Evolutionary conservation across 1,284 basidiomycete genomes (phyloP).

Genomic region (Vanrija sp.): DNA sequence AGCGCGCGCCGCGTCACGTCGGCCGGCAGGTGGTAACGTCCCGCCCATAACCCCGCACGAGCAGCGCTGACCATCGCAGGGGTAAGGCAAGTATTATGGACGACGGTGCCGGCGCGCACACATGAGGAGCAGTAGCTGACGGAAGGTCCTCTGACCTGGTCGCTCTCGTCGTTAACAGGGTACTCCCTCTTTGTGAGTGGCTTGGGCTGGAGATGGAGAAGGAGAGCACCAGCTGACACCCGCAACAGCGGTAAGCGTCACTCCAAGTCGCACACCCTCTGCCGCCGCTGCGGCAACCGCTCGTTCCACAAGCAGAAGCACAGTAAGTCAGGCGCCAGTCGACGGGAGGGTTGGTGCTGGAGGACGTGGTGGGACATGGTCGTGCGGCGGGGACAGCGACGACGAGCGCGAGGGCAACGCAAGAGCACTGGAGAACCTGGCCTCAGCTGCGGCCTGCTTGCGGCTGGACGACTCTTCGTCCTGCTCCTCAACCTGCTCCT

Average conservation of each 20-base stretch:
- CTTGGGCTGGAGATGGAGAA: background rate
- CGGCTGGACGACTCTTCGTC: too few relatives aligned
- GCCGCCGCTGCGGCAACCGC: slow-evolving; percentile 87
- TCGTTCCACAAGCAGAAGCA: slow-evolving; percentile 97
- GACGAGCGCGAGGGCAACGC: too few relatives aligned
- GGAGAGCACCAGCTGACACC: slow-evolving; percentile 4
- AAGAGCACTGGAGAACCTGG: too few relatives aligned
- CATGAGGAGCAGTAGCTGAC: slow-evolving; percentile 24
- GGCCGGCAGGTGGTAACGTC: too few relatives aligned
- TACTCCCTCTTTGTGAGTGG: slow-evolving; percentile 76
- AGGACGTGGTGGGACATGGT: background rate
- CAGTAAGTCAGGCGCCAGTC: slow-evolving; percentile 57
- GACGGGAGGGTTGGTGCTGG: background rate
- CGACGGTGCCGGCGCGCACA: background rate
- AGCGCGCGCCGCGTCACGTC: too few relatives aligned
- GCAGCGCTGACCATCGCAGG: slow-evolving; percentile 10
- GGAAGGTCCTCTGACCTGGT: slow-evolving; percentile 61
- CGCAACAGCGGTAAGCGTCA: slow-evolving; percentile 75
- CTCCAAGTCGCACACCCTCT: slow-evolving; percentile 97
- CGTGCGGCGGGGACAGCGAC: background rate
- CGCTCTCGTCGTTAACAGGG: slow-evolving; percentile 55
- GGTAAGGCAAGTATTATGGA: slow-evolving; percentile 11
- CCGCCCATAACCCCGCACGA: background rate
- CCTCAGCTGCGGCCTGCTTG: too few relatives aligned
- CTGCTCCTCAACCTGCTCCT: too few relatives aligned